Percentiles rank a stretch among this genome's conserved stretches.
Evolutionary conservation across 2,329 filamentous ascomycete species (phyloP).

Genomic region (Rosellinia necatrix): DNA sequence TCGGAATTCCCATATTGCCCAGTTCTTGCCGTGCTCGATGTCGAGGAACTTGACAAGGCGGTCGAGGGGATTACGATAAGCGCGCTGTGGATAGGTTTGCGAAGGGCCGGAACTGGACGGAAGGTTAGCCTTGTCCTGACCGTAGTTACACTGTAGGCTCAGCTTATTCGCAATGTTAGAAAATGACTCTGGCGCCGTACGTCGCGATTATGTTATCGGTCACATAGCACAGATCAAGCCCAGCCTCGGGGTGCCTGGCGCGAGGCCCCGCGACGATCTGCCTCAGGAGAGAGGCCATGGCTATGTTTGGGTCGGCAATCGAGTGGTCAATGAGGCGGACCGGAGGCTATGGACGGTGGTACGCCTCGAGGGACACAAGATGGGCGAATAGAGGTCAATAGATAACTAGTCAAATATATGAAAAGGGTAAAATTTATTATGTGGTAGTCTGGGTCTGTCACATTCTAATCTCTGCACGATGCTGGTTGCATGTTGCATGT

Average conservation of each 20-base stretch:
- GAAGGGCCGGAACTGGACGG: conserved; percentile 79
- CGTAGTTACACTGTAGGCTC: no score
- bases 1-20: conserved; percentile 98
- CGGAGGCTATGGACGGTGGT: neutral
- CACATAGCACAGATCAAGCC: conserved; percentile 94
- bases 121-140: neutral
- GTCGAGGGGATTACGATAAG: conserved; percentile 92
- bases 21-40: conserved; percentile 77
- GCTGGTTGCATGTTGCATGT: neutral
- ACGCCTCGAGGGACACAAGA: neutral
- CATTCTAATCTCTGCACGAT: neutral
- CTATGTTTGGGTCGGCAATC: neutral
- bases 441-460: neutral
- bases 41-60: conserved; percentile 88
- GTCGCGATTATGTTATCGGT: conserved; percentile 75
- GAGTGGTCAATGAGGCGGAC: neutral
- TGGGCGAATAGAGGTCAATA: neutral
- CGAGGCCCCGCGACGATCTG: conserved; percentile 91
- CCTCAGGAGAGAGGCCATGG: conserved; percentile 77
- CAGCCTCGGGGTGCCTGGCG: conserved; percentile 80
- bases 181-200: conserved; percentile 48
- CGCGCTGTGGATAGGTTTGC: conserved; percentile 84
- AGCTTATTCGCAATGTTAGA: no score
- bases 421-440: neutral
- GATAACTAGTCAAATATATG: neutral